Conservation (phyloP, 805 yeast species). For the Schwanniomyces occidentalis region DNA sequence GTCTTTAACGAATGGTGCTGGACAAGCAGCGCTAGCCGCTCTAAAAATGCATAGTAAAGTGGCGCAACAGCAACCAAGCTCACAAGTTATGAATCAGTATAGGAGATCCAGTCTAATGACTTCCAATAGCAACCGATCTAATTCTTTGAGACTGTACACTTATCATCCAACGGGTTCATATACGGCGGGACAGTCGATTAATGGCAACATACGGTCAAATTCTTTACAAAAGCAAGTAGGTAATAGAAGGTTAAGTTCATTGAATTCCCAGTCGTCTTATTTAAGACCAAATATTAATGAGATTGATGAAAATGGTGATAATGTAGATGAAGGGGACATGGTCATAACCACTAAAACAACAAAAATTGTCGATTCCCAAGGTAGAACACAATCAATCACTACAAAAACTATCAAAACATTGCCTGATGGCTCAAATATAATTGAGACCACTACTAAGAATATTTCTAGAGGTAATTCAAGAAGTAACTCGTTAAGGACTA, state of each 20-base stretch:
- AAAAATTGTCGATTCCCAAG: conserved; percentile 38
- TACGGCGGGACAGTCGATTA: conserved; percentile 28
- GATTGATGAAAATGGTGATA: conserved; percentile 13
- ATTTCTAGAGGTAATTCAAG: conserved; percentile 36
- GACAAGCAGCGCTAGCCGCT: conserved; percentile 44
- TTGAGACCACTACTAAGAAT: conserved; percentile 44
- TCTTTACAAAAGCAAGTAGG: background rate
- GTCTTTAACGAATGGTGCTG: conserved; percentile 33
- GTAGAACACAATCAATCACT: conserved; percentile 29
- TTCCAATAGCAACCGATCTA: conserved; percentile 19
- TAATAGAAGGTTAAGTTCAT: conserved; percentile 11
- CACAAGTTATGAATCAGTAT: conserved; percentile 2
- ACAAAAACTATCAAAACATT: conserved; percentile 13
- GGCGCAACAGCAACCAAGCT: conserved; percentile 7
- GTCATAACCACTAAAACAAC: conserved; percentile 44
- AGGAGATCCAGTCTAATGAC: conserved; percentile 24
- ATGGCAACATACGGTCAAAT: too few species aligned
- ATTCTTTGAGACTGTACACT: conserved; percentile 35
- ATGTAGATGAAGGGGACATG: conserved; percentile 21
- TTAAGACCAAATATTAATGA: conserved; percentile 7
- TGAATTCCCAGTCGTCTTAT: conserved; percentile 9
- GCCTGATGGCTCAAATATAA: conserved; percentile 44
- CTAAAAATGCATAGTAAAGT: conserved; percentile 31
- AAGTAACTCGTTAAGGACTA: conserved; percentile 27
- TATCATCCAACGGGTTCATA: conserved; percentile 43